phyloP scores from a whole-genome alignment of 164 flowering plant species.

The Annona squamosa region DNA sequence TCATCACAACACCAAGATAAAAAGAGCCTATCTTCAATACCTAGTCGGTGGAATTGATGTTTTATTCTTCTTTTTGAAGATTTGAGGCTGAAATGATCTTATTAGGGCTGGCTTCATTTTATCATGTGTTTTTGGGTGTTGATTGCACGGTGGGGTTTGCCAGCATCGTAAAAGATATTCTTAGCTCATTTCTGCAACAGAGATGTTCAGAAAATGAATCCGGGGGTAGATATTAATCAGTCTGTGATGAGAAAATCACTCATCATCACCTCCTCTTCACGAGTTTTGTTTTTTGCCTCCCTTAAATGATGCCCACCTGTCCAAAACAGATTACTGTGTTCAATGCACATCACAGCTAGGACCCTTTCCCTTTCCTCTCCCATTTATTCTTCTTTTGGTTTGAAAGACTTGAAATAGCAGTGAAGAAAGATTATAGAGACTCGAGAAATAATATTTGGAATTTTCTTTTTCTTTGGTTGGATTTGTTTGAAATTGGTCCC shows the following conservation, averaged over 20 bases:
- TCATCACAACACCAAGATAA: constrained; percentile 32
- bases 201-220: constrained; percentile 48
- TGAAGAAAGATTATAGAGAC: constrained; percentile 3
- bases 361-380: neutral
- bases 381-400: neutral
- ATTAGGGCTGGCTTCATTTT: constrained; percentile 16
- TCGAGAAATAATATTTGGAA: constrained; percentile 9
- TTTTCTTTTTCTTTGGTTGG: constrained; percentile 11
- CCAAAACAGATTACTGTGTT: constrained; percentile 1
- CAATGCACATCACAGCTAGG: neutral
- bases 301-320: constrained; percentile 27
- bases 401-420: constrained; percentile 1
- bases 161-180: constrained; percentile 16
- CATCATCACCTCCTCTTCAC: constrained; percentile 45
- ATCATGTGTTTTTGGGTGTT: constrained; percentile 17
- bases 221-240: constrained; percentile 39
- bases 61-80: constrained; percentile 11
- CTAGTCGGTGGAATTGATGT: constrained; percentile 13
- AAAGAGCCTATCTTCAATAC: constrained; percentile 17
- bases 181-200: constrained; percentile 28
- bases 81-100: neutral
- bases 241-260: constrained; percentile 24
- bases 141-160: constrained; percentile 24
- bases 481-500: constrained; percentile 20
- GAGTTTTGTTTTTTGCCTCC: constrained; percentile 33